Conservation (phyloP, 2,329 filamentous ascomycete genomes). For the Xylaria sp. region DNA sequence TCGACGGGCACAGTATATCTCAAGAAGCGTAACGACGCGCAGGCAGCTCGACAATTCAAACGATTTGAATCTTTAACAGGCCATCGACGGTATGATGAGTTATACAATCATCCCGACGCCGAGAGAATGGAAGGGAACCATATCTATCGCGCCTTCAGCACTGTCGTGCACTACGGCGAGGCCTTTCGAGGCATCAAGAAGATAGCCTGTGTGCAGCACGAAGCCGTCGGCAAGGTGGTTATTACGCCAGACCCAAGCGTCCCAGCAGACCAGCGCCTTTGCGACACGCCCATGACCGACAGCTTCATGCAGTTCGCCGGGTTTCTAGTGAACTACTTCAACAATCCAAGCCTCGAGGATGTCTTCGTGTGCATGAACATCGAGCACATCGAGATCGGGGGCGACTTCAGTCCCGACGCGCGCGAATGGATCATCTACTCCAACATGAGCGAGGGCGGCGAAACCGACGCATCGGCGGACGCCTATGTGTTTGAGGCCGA, state of each 20-base stretch:
- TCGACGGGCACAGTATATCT: constrained; percentile 20
- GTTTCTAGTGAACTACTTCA: constrained; percentile 31
- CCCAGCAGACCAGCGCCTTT: constrained; percentile 25
- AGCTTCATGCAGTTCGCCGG: constrained; percentile 33
- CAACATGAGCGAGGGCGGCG: constrained; percentile 24
- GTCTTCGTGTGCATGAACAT: constrained; percentile 34
- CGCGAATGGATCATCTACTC: constrained; percentile 27
- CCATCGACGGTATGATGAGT: constrained; percentile 32
- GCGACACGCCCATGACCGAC: constrained; percentile 29
- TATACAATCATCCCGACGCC: constrained; percentile 33
- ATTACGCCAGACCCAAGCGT: constrained; percentile 2
- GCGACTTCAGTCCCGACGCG: constrained; percentile 29
- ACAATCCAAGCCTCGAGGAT: constrained; percentile 30
- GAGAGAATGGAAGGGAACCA: constrained; percentile 43
- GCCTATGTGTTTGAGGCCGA: constrained; percentile 29
- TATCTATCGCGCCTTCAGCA: constrained; percentile 42
- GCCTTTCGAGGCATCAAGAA: constrained; percentile 37
- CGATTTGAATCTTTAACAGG: constrained; percentile 41
- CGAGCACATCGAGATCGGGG: constrained; percentile 35
- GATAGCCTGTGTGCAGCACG: constrained; percentile 29
- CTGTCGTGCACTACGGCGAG: constrained; percentile 39
- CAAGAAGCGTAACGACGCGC: constrained; percentile 25
- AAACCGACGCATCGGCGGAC: constrained; percentile 18
- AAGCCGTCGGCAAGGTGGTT: constrained; percentile 33
- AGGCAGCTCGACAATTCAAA: constrained; percentile 34